These are phyloP conservation scores for Berkeleyomyces basicola DNA, from an alignment of 2,329 filamentous ascomycete species.

Conservation along the genomic window DNA sequence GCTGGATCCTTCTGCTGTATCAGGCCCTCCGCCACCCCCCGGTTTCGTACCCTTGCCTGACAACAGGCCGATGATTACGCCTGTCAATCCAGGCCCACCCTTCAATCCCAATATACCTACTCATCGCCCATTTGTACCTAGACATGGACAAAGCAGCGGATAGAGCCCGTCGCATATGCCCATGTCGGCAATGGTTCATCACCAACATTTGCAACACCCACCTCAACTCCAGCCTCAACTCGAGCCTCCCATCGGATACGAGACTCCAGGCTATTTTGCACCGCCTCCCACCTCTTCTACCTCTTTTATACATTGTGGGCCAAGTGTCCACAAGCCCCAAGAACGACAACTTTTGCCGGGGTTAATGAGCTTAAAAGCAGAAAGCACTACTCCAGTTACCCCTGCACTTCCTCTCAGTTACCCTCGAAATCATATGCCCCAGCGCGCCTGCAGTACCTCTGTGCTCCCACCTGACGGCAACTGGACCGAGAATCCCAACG, in stretches of 20 bases:
- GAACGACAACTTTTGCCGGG: not conserved
- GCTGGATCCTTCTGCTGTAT: not conserved
- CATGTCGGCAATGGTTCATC: not conserved
- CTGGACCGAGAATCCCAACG: not conserved
- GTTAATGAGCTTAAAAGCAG: not conserved
- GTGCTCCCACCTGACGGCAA: not conserved
- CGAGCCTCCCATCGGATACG: not conserved
- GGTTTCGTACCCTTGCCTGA: not conserved
- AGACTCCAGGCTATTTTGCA: not conserved
- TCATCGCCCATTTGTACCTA: not conserved
- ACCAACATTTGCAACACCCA: not conserved
- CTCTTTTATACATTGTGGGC: not conserved
- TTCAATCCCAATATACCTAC: not conserved
- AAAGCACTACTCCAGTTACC: not conserved
- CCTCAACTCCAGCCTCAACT: not conserved
- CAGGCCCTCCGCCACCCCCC: not conserved
- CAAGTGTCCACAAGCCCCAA: not conserved
- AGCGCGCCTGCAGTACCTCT: not conserved
- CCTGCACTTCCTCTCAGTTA: not conserved
- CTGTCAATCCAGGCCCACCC: not conserved
- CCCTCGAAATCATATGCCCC: not conserved
- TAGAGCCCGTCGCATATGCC: conserved; percentile 1
- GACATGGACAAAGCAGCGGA: conserved; percentile 3
- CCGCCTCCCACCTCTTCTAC: not conserved
- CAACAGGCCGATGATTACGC: not conserved